These are phyloP conservation scores for Tephrocybe sp. DNA, from an alignment of 768 basidiomycete species.

Conservation along the genomic window DNA sequence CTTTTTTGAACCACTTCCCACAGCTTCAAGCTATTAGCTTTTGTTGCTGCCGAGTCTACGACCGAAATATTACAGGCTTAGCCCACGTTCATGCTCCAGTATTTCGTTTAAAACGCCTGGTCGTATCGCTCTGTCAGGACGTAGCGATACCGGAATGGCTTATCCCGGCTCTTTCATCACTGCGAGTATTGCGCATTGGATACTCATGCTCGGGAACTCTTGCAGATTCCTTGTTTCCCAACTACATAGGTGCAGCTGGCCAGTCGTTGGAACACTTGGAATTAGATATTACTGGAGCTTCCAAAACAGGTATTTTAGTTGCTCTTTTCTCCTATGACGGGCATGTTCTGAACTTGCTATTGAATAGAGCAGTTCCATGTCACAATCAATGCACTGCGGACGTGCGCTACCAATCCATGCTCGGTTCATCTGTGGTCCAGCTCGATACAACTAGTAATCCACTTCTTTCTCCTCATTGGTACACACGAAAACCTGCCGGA, in stretches of 20 bases:
- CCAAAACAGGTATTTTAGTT: not conserved
- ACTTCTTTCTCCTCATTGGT: too few relatives aligned
- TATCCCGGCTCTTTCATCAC: constrained; percentile 7
- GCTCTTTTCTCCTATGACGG: not conserved
- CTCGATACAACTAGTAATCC: too few relatives aligned
- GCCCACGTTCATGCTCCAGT: not conserved
- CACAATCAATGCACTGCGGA: constrained; percentile 2
- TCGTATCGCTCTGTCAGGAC: not conserved
- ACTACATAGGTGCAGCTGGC: not conserved
- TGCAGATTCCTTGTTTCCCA: not conserved
- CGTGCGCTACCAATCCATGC: not conserved
- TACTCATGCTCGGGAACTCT: not conserved
- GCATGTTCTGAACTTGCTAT: not conserved
- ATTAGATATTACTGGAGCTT: not conserved
- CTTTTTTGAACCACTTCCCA: constrained; percentile 14
- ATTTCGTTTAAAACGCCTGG: constrained; percentile 1
- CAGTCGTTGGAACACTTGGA: constrained; percentile 3
- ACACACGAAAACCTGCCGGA: too few relatives aligned
- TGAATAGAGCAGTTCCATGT: constrained; percentile 7
- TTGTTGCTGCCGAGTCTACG: constrained; percentile 1
- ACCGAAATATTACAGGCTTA: not conserved
- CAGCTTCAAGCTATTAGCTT: constrained; percentile 11
- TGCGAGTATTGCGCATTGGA: not conserved
- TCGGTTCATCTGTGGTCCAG: not conserved
- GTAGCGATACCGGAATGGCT: constrained; percentile 2